Conservation (phyloP, 2,329 filamentous ascomycete species). For the Fusarium sp. region DNA sequence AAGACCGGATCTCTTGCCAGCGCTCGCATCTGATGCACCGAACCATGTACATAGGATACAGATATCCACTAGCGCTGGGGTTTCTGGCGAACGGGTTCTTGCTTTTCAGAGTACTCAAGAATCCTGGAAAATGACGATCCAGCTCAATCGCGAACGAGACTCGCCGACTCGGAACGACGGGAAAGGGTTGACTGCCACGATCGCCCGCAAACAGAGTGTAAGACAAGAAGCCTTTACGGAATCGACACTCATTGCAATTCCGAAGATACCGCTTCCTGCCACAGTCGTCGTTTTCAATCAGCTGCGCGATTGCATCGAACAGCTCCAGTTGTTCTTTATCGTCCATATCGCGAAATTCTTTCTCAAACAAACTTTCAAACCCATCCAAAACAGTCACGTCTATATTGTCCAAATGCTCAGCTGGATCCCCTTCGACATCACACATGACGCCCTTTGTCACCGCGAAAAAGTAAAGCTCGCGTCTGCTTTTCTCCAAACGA, state of each 20-base stretch:
- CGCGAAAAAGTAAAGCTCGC: neutral
- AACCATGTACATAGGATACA: conserved; percentile 21
- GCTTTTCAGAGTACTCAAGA: neutral
- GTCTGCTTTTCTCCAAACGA: neutral
- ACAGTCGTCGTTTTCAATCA: neutral
- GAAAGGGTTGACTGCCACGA: neutral
- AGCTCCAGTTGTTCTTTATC: neutral
- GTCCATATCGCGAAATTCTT: neutral
- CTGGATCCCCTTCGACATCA: neutral
- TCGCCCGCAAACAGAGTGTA: neutral
- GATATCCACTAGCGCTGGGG: neutral
- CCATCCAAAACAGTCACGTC: neutral
- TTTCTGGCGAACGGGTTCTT: neutral
- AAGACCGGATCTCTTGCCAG: conserved; percentile 29
- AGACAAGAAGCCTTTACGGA: neutral
- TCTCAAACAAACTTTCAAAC: neutral
- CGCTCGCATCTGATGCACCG: conserved; percentile 18
- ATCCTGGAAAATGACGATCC: conserved; percentile 23
- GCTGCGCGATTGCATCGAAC: neutral
- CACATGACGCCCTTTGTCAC: neutral
- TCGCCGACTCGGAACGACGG: neutral
- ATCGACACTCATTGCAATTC: conserved; percentile 25
- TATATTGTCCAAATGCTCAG: neutral
- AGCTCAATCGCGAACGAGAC: neutral
- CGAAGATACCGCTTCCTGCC: conserved; percentile 10